A percentile compares a stretch with the other conserved stretches of the same genome.
These are phyloP conservation scores for Olyra latifolia DNA, from an alignment of 176 grass and related monocot genomes.

Conservation along the genomic window DNA sequence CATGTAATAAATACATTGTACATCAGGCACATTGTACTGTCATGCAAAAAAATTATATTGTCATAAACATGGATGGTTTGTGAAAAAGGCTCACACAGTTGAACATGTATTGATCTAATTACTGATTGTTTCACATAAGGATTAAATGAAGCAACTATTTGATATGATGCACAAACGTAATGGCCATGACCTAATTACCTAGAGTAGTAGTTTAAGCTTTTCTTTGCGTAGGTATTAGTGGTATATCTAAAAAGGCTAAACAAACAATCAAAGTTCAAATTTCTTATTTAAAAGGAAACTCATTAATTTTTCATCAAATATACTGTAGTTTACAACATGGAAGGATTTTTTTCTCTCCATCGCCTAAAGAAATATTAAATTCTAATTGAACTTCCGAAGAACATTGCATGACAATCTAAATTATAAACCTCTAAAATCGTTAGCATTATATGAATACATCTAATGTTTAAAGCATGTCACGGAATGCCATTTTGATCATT, in stretches of 20 bases:
- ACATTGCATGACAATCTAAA: background rate
- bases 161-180: background rate
- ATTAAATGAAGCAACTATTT: background rate
- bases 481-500: background rate
- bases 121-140: background rate
- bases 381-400: background rate
- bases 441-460: background rate
- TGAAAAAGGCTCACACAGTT: background rate
- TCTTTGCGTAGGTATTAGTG: background rate
- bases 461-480: background rate
- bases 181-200: background rate
- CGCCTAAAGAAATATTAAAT: background rate
- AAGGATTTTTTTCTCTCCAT: background rate
- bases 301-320: background rate
- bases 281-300: background rate
- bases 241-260: background rate
- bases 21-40: background rate
- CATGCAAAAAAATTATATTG: background rate
- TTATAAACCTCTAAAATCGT: background rate
- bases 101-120: background rate
- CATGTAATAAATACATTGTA: background rate
- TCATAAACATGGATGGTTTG: background rate
- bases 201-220: background rate
- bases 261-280: background rate
- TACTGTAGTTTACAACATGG: background rate